A percentile compares a stretch with the other conserved stretches of the same genome.
phyloP scores from a whole-genome alignment of 768 basidiomycete species.

The Boletus fagicola region DNA sequence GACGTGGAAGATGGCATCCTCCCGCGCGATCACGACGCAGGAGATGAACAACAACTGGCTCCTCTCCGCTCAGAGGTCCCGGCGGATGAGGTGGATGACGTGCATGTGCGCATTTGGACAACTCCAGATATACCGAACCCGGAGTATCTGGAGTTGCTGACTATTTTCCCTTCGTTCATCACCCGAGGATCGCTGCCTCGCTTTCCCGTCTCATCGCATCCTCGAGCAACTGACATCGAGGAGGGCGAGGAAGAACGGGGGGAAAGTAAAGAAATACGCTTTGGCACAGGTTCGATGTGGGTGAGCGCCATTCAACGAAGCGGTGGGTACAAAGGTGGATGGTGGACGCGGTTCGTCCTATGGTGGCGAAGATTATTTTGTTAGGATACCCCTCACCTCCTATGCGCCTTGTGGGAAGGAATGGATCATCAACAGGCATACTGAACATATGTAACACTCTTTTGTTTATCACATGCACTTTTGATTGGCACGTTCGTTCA shows the following conservation, averaged over 20 bases:
- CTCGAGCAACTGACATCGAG: constrained; percentile 58
- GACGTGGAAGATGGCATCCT: constrained; percentile 41
- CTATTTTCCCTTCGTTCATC: constrained; percentile 76
- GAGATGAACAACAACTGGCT: constrained; percentile 36
- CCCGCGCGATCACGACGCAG: constrained; percentile 29
- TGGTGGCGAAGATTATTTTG: constrained; percentile 84
- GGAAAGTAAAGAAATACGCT: constrained; percentile 57
- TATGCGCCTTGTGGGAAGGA: neutral
- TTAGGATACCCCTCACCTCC: constrained; percentile 37
- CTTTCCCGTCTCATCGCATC: constrained; percentile 47
- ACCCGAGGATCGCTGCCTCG: constrained; percentile 68
- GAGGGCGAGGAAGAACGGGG: constrained; percentile 59
- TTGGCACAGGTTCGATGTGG: constrained; percentile 87
- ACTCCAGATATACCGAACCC: constrained; percentile 76
- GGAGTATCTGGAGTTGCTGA: constrained; percentile 66
- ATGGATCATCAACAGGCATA: constrained; percentile 19
- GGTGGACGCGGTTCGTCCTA: constrained; percentile 73
- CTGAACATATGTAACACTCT: constrained; percentile 37
- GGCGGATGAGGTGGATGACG: constrained; percentile 39
- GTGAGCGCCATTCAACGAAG: constrained; percentile 58
- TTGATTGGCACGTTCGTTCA: constrained; percentile 25
- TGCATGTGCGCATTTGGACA: constrained; percentile 74
- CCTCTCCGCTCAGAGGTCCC: constrained; percentile 35
- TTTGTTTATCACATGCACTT: constrained; percentile 30
- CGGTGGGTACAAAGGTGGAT: constrained; percentile 69